Percentiles rank a stretch among this genome's conserved stretches.
These are phyloP conservation scores for Boletus vermiculosoides DNA, from an alignment of 768 basidiomycete species.

Conservation along the genomic window DNA sequence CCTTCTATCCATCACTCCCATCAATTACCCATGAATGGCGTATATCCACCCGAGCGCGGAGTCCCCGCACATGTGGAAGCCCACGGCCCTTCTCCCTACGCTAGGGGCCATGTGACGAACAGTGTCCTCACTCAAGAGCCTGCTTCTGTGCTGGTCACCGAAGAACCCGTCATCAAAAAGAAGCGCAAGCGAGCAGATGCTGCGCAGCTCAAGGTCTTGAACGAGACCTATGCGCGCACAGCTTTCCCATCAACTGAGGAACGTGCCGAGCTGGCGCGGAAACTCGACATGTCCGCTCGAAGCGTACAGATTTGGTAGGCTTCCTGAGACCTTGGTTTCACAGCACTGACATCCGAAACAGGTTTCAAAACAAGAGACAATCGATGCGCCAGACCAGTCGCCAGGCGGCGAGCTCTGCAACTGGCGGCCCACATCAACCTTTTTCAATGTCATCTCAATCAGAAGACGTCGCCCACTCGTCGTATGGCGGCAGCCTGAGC, in stretches of 20 bases:
- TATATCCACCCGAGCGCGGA: constrained; percentile 34
- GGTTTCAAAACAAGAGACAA: constrained; percentile 88
- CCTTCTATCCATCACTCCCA: constrained; percentile 28
- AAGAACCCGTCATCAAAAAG: constrained; percentile 79
- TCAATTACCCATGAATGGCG: constrained; percentile 27
- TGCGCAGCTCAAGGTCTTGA: constrained; percentile 74
- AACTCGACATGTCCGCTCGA: constrained; percentile 78
- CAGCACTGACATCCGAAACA: constrained; percentile 34
- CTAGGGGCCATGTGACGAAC: constrained; percentile 40
- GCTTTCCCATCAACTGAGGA: constrained; percentile 89
- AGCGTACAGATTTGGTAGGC: constrained; percentile 85
- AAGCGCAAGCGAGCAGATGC: constrained; percentile 86
- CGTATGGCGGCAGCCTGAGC: constrained; percentile 37
- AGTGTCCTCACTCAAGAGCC: constrained; percentile 35
- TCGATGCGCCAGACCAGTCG: constrained; percentile 77
- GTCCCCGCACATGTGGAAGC: constrained; percentile 41
- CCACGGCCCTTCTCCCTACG: constrained; percentile 48
- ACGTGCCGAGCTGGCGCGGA: constrained; percentile 70
- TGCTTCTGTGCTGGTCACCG: constrained; percentile 37
- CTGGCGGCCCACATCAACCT: constrained; percentile 46
- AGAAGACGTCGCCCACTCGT: constrained; percentile 32
- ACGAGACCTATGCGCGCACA: constrained; percentile 76
- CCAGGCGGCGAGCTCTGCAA: constrained; percentile 50
- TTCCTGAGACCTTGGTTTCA: constrained; percentile 11
- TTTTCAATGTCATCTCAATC: constrained; percentile 43